Conservation (phyloP, 2,329 filamentous ascomycete species). For the Talaromyces rugulosus region DNA sequence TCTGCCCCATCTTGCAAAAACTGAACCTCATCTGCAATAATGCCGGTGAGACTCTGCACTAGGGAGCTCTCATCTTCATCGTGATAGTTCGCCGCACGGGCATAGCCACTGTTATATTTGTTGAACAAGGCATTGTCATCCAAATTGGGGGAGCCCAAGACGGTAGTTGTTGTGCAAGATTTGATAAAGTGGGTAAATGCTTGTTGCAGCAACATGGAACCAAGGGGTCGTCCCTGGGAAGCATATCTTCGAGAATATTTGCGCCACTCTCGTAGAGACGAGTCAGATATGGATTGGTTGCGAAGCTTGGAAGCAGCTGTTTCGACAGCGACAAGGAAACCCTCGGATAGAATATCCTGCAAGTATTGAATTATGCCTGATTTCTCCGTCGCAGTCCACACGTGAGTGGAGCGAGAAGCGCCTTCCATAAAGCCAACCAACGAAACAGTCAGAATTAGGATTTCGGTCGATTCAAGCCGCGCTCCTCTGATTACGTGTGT, state of each 20-base stretch:
- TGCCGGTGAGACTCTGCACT: constrained; percentile 59
- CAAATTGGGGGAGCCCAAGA: constrained; percentile 59
- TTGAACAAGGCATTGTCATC: constrained; percentile 66
- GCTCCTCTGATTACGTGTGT: constrained; percentile 53
- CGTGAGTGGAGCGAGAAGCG: constrained; percentile 69
- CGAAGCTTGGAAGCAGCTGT: constrained; percentile 86
- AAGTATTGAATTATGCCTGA: constrained; percentile 68
- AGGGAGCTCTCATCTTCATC: constrained; percentile 38
- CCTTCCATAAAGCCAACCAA: constrained; percentile 88
- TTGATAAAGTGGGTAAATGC: constrained; percentile 83
- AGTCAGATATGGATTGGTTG: constrained; percentile 65
- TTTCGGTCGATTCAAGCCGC: constrained; percentile 54
- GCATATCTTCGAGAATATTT: constrained; percentile 80
- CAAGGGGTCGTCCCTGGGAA: constrained; percentile 71
- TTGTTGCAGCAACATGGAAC: constrained; percentile 85
- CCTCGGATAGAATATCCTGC: constrained; percentile 71
- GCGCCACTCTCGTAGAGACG: constrained; percentile 77
- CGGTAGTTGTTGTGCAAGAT: constrained; percentile 69
- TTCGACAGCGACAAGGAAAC: constrained; percentile 81
- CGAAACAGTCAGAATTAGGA: constrained; percentile 74
- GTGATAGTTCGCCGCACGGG: constrained; percentile 11
- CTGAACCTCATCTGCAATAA: constrained; percentile 78
- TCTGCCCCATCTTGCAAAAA: constrained; percentile 85
- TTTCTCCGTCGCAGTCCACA: constrained; percentile 75
- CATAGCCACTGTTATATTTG: constrained; percentile 53